Conservation (phyloP, 768 basidiomycete species). For the Termitomyces sp. region DNA sequence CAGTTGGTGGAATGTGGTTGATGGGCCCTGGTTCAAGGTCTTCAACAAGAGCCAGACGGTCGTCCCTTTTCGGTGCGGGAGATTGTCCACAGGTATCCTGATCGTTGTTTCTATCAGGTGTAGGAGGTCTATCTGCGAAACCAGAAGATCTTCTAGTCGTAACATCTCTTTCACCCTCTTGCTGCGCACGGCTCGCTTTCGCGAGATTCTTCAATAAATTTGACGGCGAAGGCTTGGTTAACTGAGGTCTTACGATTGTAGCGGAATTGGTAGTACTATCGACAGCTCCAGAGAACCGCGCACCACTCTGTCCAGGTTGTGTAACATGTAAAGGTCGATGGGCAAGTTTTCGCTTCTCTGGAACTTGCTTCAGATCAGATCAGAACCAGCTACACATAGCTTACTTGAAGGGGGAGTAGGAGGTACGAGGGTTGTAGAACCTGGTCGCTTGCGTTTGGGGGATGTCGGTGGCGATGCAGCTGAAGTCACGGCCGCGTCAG, state of each 20-base stretch:
- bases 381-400: slow-evolving; percentile 9
- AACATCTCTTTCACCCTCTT: slow-evolving; percentile 5
- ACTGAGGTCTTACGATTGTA: slow-evolving; percentile 7
- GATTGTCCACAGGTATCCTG: not conserved
- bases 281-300: slow-evolving; percentile 1
- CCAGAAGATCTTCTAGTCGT: slow-evolving; percentile 22
- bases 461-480: slow-evolving; percentile 22
- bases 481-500: slow-evolving; percentile 5
- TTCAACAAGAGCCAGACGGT: slow-evolving; percentile 66
- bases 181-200: slow-evolving; percentile 20
- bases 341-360: slow-evolving; percentile 39
- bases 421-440: slow-evolving; percentile 40
- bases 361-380: not conserved
- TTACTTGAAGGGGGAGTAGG: slow-evolving; percentile 67
- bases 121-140: slow-evolving; percentile 30
- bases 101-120: not conserved
- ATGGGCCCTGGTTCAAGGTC: slow-evolving; percentile 73
- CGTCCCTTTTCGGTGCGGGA: slow-evolving; percentile 40
- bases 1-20: slow-evolving; percentile 62
- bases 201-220: slow-evolving; percentile 49
- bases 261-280: not conserved
- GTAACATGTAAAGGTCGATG: slow-evolving; percentile 11
- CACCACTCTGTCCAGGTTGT: not conserved
- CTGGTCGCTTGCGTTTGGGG: slow-evolving; percentile 42
- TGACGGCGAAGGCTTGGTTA: slow-evolving; percentile 40